Evolutionary conservation across 2,329 filamentous ascomycete species (phyloP), one percentile per base, ranked within the genome.

Genomic region (Aquanectria penicillioides): DNA sequence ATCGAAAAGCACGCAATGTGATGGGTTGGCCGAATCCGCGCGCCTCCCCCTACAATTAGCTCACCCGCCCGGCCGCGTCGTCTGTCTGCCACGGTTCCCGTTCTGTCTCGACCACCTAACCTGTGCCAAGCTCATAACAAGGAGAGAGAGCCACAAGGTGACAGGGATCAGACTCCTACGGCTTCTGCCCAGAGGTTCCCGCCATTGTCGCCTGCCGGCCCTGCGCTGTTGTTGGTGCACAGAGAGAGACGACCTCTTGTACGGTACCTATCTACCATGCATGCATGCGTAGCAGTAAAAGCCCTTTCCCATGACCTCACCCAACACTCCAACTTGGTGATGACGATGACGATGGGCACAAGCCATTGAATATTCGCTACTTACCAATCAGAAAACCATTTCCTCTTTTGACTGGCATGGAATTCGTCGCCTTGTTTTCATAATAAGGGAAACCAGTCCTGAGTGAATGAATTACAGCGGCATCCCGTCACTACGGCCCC

Each of bases 101-200:
- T 41, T 55, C 46, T 57, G 33, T 59, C 23, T 62, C 59, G 60
- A 65, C 57, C 50, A 53, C 58, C 65, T 47, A 46, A 59, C 57
- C 61, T 46, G 62, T 43, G 22, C 66, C 52, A 55, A 66, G 58
- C 37, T 22, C 48, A 51, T 48, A 56, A 59, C 29, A 40, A 28
- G 40, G 29, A 56, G 56, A n/a, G n/a, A 62, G 54, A 67, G 64
- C 65, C 61, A 59, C 46, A 57, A 55, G 60, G 59, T 31, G 29
- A 54, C 69, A 71, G 66, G 69, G 69, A 66, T 71, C 9, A 9
- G 44, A 47, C 67, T 71, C 69, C 69, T 64, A 61, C 63, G 53
- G 56, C 56, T 66, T 22, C 57, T 57, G 56, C 59, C 59, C 59
- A 36, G 62, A 49, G n/a, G 59, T 64, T 61, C 54, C 63, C 65